Evolutionary conservation across 768 basidiomycete species (phyloP).

Genomic region (Arthromyces matolae): DNA sequence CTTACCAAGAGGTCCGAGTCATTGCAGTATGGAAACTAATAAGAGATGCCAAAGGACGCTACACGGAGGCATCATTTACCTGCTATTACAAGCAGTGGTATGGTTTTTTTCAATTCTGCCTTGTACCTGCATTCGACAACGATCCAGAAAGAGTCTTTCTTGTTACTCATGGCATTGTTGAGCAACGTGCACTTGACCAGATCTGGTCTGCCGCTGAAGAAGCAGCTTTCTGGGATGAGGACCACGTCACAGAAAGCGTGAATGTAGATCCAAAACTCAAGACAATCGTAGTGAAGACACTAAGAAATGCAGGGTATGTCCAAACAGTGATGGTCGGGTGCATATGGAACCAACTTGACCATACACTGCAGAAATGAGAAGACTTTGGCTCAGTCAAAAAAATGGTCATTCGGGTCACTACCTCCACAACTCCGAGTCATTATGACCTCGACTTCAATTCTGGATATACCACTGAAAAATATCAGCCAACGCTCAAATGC

Average conservation of each 20-base stretch:
- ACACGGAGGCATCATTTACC: not conserved
- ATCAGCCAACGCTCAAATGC: not conserved
- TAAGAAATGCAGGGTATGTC: not conserved
- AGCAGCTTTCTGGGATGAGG: not conserved
- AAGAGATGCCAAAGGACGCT: not conserved
- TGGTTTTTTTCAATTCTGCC: not conserved
- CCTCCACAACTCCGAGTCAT: not conserved
- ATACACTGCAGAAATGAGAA: not conserved
- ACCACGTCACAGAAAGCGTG: no score
- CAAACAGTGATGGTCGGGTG: no score
- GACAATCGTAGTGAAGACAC: not conserved
- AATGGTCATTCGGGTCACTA: not conserved
- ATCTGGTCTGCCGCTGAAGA: not conserved
- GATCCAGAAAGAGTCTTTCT: not conserved
- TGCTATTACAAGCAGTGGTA: not conserved
- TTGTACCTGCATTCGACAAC: not conserved
- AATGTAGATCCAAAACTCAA: not conserved
- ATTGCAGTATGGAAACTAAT: slow-evolving; percentile 4
- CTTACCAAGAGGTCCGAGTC: no score
- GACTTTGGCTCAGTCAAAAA: not conserved
- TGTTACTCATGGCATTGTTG: not conserved
- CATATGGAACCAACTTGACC: no score
- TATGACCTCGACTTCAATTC: not conserved
- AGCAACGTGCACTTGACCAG: not conserved
- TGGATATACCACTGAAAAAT: not conserved